A percentile compares a stretch with the other conserved stretches of the same genome.
Evolutionary conservation across 2,329 filamentous ascomycete species (phyloP).

Genomic region (Herpotrichia juniperi): DNA sequence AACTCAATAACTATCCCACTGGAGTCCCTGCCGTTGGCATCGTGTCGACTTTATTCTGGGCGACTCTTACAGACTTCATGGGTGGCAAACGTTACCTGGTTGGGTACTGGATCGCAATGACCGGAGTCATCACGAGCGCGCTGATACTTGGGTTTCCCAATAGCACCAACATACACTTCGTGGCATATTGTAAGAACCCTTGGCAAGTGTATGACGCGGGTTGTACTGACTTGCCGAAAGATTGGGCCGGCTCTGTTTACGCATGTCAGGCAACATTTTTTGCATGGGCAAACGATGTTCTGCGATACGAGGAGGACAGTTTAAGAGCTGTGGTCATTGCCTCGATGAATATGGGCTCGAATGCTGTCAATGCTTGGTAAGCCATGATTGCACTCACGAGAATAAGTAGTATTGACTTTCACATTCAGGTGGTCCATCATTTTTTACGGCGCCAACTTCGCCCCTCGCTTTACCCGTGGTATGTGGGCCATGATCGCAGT

Average conservation of each 20-base stretch:
- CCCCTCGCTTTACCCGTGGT: conserved; percentile 70
- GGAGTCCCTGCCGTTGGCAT: conserved; percentile 61
- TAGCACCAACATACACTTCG: conserved; percentile 64
- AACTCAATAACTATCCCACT: conserved; percentile 61
- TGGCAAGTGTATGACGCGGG: too few species aligned
- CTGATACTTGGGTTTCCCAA: conserved; percentile 64
- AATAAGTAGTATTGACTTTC: neutral
- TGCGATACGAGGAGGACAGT: conserved; percentile 67
- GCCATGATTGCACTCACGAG: neutral
- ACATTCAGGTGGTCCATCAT: conserved; percentile 64
- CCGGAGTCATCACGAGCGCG: conserved; percentile 65
- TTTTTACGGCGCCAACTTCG: conserved; percentile 71
- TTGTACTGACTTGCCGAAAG: too few species aligned
- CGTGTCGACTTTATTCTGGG: conserved; percentile 69
- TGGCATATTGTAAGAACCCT: conserved; percentile 64
- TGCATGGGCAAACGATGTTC: conserved; percentile 75
- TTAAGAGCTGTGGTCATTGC: conserved; percentile 71
- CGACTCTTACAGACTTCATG: conserved; percentile 69
- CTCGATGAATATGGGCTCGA: conserved; percentile 73
- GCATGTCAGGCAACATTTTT: conserved; percentile 78
- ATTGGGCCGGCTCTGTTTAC: conserved; percentile 73
- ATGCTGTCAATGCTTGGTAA: conserved; percentile 61
- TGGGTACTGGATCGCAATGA: conserved; percentile 59
- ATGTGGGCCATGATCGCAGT: conserved; percentile 76
- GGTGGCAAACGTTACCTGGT: conserved; percentile 67